Evolutionary conservation across 2,329 filamentous ascomycete species (phyloP).

Genomic region (Microdochium nivale): DNA sequence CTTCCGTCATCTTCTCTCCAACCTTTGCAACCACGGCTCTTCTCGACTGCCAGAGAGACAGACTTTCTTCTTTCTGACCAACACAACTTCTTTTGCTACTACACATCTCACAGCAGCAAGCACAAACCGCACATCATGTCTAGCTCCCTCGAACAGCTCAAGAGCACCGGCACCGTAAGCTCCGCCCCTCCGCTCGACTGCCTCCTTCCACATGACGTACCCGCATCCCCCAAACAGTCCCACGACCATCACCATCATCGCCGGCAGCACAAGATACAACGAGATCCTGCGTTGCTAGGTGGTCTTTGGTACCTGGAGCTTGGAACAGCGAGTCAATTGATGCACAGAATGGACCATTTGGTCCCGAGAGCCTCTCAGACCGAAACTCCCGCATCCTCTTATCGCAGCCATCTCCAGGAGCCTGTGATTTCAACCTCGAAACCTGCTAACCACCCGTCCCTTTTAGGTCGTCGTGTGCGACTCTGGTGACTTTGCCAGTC

Average conservation of each 20-base stretch:
- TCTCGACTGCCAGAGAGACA: not conserved
- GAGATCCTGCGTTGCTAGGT: no score
- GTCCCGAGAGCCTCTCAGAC: no score
- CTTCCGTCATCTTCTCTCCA: not conserved
- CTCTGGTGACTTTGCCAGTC: constrained; percentile 82
- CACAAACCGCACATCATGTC: constrained; percentile 48
- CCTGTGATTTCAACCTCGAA: not conserved
- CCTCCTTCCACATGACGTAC: not conserved
- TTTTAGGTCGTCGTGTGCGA: constrained; percentile 86
- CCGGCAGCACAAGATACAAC: not conserved
- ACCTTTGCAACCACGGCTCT: not conserved
- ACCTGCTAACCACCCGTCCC: constrained; percentile 11
- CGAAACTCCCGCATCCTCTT: not conserved
- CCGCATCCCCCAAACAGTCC: not conserved
- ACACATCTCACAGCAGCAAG: not conserved
- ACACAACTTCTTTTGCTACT: not conserved
- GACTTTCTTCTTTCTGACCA: not conserved
- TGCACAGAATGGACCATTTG: no score
- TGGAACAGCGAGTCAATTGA: no score
- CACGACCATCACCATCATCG: not conserved
- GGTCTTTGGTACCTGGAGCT: not conserved
- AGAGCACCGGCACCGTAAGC: constrained; percentile 92
- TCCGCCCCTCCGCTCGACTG: constrained; percentile 9
- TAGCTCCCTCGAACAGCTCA: constrained; percentile 91
- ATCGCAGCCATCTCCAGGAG: not conserved